These are phyloP conservation scores for Ogataea nitratoaversa DNA, from an alignment of 805 yeast genomes.

Conservation along the genomic window DNA sequence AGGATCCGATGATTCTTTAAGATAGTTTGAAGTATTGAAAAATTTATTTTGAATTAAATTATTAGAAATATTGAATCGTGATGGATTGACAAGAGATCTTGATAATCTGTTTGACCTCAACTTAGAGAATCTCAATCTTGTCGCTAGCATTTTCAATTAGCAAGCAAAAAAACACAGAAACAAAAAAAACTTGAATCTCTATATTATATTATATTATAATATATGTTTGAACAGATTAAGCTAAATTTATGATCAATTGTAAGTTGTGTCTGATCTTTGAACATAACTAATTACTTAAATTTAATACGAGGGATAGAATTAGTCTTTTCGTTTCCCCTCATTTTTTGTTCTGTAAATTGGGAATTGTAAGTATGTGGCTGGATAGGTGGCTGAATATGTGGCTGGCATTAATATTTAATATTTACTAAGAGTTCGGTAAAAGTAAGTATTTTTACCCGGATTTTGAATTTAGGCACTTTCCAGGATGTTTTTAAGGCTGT, in stretches of 20 bases:
- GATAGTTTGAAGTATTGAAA: background rate
- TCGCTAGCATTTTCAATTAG: slow-evolving; percentile 4
- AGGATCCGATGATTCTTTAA: background rate
- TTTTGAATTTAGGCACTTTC: background rate
- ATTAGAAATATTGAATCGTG: background rate
- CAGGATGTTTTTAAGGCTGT: background rate
- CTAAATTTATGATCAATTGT: too few relatives aligned
- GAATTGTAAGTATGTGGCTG: too few relatives aligned
- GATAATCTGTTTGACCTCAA: slow-evolving; percentile 4
- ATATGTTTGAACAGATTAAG: too few relatives aligned
- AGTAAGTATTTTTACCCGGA: background rate
- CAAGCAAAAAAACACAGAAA: background rate
- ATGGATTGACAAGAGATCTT: background rate
- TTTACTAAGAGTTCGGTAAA: background rate
- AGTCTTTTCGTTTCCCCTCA: too few relatives aligned
- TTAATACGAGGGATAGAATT: too few relatives aligned
- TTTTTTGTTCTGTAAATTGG: too few relatives aligned
- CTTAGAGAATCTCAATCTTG: slow-evolving; percentile 5
- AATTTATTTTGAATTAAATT: background rate
- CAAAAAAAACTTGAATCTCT: background rate
- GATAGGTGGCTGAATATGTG: too few relatives aligned
- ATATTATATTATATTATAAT: too few relatives aligned
- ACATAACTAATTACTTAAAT: too few relatives aligned
- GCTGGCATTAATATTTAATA: too few relatives aligned
- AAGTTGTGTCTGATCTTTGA: too few relatives aligned